Percentiles rank a stretch among this genome's conserved stretches.
Evolutionary conservation across 306 rosid species (phyloP).

Genomic region (Hylodesmum podocarpum): DNA sequence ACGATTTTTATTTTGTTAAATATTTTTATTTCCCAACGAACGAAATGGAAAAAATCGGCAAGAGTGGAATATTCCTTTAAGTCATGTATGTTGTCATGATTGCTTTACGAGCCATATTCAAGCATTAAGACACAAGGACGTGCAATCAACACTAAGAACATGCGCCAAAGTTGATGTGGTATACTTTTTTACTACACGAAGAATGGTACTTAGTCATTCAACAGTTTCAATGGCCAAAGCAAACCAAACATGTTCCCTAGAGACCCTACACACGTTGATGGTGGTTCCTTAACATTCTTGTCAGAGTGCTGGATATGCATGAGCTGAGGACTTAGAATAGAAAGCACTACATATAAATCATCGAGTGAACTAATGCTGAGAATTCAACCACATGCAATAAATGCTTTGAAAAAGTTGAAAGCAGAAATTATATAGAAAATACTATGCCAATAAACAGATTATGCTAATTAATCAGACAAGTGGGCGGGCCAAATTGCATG

Average conservation of each 20-base stretch:
- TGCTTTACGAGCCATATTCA: no score
- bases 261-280: background rate
- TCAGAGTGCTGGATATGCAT: background rate
- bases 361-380: background rate
- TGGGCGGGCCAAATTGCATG: slow-evolving; percentile 1
- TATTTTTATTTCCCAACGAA: background rate
- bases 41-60: background rate
- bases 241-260: background rate
- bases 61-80: no score
- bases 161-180: no score
- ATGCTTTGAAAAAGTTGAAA: slow-evolving; percentile 19
- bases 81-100: no score
- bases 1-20: background rate
- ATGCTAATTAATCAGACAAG: slow-evolving; percentile 14
- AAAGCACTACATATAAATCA: background rate
- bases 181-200: no score
- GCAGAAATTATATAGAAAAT: background rate
- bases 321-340: background rate
- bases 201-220: no score
- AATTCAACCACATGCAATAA: slow-evolving; percentile 28
- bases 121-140: no score
- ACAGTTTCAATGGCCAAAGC: background rate
- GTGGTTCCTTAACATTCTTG: background rate
- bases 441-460: slow-evolving; percentile 16
- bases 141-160: no score